A percentile compares a stretch with the other conserved stretches of the same genome.
Conservation (phyloP, 108 stramenopile genomes). For the Cylindrotheca fusiformis region DNA sequence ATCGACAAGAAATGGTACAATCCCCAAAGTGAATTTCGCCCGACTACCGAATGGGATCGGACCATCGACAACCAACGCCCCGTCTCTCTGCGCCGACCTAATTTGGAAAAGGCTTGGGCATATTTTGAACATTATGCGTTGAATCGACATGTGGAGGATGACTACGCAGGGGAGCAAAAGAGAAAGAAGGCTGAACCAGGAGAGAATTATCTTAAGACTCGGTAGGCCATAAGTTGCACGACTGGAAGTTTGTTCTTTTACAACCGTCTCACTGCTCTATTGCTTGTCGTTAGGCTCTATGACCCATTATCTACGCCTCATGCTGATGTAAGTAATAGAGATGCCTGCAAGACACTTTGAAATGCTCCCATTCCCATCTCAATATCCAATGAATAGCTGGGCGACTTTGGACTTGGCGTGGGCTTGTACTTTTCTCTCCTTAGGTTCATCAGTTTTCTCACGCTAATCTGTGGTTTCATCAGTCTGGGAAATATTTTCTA, state of each 20-base stretch:
- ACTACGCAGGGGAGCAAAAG: not conserved
- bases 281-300: slow-evolving; percentile 33
- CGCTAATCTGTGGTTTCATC: slow-evolving; percentile 37
- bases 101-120: slow-evolving; percentile 74
- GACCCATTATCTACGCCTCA: slow-evolving; percentile 60
- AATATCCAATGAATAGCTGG: slow-evolving; percentile 17
- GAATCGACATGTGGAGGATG: not conserved
- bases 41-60: not conserved
- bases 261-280: not conserved
- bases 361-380: too few species aligned
- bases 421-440: slow-evolving; percentile 83
- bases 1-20: slow-evolving; percentile 64
- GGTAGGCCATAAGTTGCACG: not conserved
- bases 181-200: slow-evolving; percentile 61
- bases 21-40: slow-evolving; percentile 27
- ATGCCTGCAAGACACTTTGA: too few species aligned
- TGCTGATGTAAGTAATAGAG: slow-evolving; percentile 10
- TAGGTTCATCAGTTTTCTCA: not conserved
- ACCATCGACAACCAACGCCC: too few species aligned
- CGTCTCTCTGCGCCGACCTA: slow-evolving; percentile 12
- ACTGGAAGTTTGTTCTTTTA: not conserved
- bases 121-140: slow-evolving; percentile 87
- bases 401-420: slow-evolving; percentile 59
- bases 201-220: slow-evolving; percentile 54
- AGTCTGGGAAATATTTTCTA: slow-evolving; percentile 66